Percentiles rank a stretch among this genome's conserved stretches.
Evolutionary conservation across 352 stramenopile genomes (phyloP).

Genomic region (Phytopythium sindhum): DNA sequence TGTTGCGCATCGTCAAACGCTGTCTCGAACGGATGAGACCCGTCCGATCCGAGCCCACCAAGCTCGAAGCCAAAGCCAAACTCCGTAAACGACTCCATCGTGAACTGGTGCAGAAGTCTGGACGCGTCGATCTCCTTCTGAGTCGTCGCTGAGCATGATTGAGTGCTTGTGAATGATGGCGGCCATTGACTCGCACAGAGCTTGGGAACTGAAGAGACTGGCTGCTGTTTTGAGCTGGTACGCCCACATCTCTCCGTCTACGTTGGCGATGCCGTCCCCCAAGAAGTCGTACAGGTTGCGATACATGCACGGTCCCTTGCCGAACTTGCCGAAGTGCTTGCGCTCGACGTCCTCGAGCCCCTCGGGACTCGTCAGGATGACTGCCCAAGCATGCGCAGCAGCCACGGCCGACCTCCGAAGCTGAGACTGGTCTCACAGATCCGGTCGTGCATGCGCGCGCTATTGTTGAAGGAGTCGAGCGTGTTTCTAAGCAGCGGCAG

Average conservation of each 20-base stretch:
- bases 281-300: slow-evolving; percentile 7
- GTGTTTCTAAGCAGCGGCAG: slow-evolving; percentile 1
- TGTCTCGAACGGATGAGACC: slow-evolving; percentile 14
- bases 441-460: slow-evolving; percentile 32
- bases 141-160: slow-evolving; percentile 14
- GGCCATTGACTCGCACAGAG: slow-evolving; percentile 32
- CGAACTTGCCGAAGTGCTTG: slow-evolving; percentile 46
- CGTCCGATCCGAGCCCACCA: slow-evolving; percentile 7
- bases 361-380: slow-evolving; percentile 23
- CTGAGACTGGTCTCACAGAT: slow-evolving; percentile 13
- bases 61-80: slow-evolving; percentile 30
- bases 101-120: slow-evolving; percentile 17
- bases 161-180: slow-evolving; percentile 27
- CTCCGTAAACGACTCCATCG: slow-evolving; percentile 30
- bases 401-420: slow-evolving; percentile 23
- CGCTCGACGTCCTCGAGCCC: slow-evolving; percentile 30
- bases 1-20: slow-evolving; percentile 21
- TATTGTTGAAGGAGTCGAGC: slow-evolving; percentile 9
- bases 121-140: slow-evolving; percentile 24
- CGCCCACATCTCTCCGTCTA: slow-evolving; percentile 11
- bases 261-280: slow-evolving; percentile 16
- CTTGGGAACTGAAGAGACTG: slow-evolving; percentile 65
- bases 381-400: too few relatives aligned
- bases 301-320: slow-evolving; percentile 1
- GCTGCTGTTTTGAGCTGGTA: slow-evolving; percentile 36